A percentile compares a stretch with the other conserved stretches of the same genome.
Conservation (phyloP, 2,329 filamentous ascomycete genomes). For the Penicillium freii region DNA sequence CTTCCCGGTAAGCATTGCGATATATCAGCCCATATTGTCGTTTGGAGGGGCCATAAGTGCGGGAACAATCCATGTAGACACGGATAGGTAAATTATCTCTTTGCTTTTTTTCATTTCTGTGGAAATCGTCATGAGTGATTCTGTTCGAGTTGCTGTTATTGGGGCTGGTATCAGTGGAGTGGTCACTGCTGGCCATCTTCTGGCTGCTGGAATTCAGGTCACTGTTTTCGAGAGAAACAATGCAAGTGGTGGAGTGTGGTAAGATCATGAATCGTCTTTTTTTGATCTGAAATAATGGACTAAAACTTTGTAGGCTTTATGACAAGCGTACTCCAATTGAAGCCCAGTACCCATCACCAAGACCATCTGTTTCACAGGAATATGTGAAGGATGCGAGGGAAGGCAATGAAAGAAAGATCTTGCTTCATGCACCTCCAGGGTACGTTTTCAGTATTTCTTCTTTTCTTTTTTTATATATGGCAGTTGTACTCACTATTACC, state of each 20-base stretch:
- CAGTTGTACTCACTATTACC: not conserved
- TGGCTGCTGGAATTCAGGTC: conserved; percentile 48
- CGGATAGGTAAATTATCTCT: not conserved
- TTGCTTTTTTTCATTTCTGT: not conserved
- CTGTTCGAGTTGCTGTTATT: conserved; percentile 45
- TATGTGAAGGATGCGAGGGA: conserved; percentile 19
- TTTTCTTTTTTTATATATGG: too few relatives aligned
- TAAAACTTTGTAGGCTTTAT: conserved; percentile 43
- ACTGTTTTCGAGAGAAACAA: conserved; percentile 55
- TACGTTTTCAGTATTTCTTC: conserved; percentile 18
- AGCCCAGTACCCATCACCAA: conserved; percentile 46
- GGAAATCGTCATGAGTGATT: conserved; percentile 20
- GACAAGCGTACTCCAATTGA: conserved; percentile 52
- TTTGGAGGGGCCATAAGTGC: conserved; percentile 4
- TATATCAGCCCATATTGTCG: conserved; percentile 5
- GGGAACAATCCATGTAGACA: not conserved
- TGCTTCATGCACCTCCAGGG: conserved; percentile 52
- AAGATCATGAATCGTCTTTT: conserved; percentile 16
- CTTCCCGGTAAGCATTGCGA: conserved; percentile 14
- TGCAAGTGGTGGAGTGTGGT: conserved; percentile 58
- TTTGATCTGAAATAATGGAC: not conserved
- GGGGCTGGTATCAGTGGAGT: conserved; percentile 55
- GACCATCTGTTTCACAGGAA: conserved; percentile 38
- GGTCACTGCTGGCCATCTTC: conserved; percentile 49
- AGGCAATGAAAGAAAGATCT: conserved; percentile 15